These are phyloP conservation scores for Vanrija sp. DNA, from an alignment of 1,284 basidiomycete species.

Conservation along the genomic window DNA sequence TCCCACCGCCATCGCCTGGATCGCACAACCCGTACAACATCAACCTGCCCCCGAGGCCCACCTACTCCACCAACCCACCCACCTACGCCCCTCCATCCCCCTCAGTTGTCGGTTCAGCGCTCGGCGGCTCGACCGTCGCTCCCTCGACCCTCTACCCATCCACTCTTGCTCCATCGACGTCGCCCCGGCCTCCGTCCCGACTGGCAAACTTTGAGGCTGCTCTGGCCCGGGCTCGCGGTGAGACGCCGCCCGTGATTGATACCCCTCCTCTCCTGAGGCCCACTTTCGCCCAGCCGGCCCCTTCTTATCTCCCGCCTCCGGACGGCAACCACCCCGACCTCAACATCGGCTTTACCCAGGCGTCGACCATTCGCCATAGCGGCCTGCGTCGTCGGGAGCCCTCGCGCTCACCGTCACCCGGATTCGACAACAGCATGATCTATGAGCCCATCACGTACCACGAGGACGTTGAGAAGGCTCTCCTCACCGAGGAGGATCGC, in stretches of 20 bases:
- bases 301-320: slow-evolving; percentile 34
- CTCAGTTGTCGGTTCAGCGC: too few relatives aligned
- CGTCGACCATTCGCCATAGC: slow-evolving; percentile 31
- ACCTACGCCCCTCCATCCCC: not conserved
- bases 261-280: not conserved
- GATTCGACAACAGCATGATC: slow-evolving; percentile 21
- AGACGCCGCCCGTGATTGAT: not conserved
- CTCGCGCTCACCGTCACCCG: slow-evolving; percentile 36
- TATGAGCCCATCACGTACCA: slow-evolving; percentile 2
- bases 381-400: slow-evolving; percentile 11
- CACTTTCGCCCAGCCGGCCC: slow-evolving; percentile 21
- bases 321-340: slow-evolving; percentile 45
- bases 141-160: not conserved
- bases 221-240: slow-evolving; percentile 25
- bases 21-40: not conserved
- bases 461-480: slow-evolving; percentile 32
- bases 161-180: not conserved
- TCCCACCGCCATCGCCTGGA: not conserved
- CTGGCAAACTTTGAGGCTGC: slow-evolving; percentile 43
- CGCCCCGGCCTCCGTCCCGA: not conserved
- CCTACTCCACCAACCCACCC: slow-evolving; percentile 2
- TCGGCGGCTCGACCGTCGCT: not conserved
- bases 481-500: slow-evolving; percentile 17
- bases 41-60: not conserved
- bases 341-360: slow-evolving; percentile 29